These are phyloP conservation scores for Coccomyxa sp. DNA, from an alignment of 139 green algal species.

Conservation along the genomic window DNA sequence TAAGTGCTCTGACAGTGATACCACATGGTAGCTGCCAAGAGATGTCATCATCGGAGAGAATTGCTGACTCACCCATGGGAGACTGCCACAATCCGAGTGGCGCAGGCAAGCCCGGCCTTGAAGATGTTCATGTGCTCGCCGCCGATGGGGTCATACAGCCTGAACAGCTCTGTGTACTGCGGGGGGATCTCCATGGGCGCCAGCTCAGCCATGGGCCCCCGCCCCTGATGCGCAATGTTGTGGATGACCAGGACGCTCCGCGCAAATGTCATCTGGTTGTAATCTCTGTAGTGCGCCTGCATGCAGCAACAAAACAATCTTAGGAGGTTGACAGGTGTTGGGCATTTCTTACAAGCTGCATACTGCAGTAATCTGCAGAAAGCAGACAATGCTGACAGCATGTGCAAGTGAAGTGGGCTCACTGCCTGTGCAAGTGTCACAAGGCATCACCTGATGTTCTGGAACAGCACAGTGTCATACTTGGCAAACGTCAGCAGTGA, in stretches of 20 bases:
- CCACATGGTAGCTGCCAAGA: too few relatives aligned
- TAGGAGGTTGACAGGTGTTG: too few relatives aligned
- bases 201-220: constrained; percentile 83
- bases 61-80: constrained; percentile 28
- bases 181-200: constrained; percentile 73
- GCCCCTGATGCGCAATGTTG: constrained; percentile 93
- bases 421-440: background rate
- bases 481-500: background rate
- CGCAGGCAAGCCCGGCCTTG: constrained; percentile 84
- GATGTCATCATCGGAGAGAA: background rate
- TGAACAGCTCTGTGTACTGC: constrained; percentile 62
- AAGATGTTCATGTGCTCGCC: constrained; percentile 99
- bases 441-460: background rate
- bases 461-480: background rate
- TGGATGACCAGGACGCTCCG: constrained; percentile 83
- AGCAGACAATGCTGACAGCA: too few relatives aligned
- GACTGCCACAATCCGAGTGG: constrained; percentile 84
- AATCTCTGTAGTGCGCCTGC: constrained; percentile 96
- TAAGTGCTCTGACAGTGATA: too few relatives aligned
- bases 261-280: constrained; percentile 86
- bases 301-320: too few relatives aligned
- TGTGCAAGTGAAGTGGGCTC: too few relatives aligned
- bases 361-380: background rate
- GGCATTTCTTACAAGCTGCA: too few relatives aligned
- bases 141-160: constrained; percentile 86